phyloP scores from a whole-genome alignment of 192 early-diverging fungal species.

The Podochytrium sp. region DNA sequence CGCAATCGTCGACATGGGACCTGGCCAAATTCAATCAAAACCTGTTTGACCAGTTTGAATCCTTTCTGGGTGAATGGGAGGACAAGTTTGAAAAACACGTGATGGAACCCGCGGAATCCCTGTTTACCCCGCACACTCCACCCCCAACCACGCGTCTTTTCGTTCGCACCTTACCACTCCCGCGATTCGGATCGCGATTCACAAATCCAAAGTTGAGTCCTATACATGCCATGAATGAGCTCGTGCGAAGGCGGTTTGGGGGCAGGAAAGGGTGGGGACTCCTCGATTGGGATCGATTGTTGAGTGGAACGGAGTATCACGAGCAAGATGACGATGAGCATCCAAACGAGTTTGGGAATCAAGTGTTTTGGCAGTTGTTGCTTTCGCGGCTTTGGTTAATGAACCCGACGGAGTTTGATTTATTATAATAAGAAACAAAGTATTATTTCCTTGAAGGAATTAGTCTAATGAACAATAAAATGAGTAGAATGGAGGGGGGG shows the following conservation, averaged over 20 bases:
- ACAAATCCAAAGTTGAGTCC: background rate
- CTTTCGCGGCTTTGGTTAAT: background rate
- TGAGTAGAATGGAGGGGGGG: too few relatives aligned
- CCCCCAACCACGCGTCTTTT: background rate
- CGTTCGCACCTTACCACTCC: background rate
- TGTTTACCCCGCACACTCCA: background rate
- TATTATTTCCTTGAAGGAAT: background rate
- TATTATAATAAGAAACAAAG: background rate
- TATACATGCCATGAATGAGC: background rate
- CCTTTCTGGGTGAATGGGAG: conserved; percentile 1
- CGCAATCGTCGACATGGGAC: background rate
- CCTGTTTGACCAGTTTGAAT: background rate
- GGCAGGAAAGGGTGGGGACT: background rate
- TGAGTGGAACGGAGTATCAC: background rate
- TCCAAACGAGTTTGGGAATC: background rate
- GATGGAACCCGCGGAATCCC: background rate
- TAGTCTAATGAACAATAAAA: too few relatives aligned
- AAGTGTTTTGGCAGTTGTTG: background rate
- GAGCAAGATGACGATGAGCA: background rate
- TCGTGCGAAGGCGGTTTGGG: background rate
- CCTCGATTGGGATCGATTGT: background rate
- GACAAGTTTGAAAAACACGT: background rate
- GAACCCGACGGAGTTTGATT: background rate
- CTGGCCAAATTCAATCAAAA: background rate
- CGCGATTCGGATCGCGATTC: background rate